Base-by-base conservation (phyloP, 306 rosid genomes). In the Hippophae gyantsensis region DNA sequence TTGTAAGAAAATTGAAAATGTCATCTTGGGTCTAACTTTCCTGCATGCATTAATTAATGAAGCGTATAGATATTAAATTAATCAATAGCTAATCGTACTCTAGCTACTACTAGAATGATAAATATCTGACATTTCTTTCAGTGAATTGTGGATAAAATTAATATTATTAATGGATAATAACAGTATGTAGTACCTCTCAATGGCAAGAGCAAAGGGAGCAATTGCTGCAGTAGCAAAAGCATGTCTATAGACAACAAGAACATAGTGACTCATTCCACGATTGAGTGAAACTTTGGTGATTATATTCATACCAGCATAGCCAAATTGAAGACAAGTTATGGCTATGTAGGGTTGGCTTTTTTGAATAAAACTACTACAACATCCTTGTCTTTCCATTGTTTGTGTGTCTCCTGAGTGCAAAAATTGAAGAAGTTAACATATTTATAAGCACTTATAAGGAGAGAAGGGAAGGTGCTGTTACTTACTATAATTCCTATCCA, bases 251-350 rank as follows among this genome's bases (percentile, higher is more conserved):
- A 86, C 96, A 32, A 87, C 90, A 60, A 93, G 97, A 12, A 86
- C 97, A 38, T 82, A 93, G 64, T 88, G 99, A 62, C 89, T 93
- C 94, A 88, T 84, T 3, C 99, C 97, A 2, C 89, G 84, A 82
- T 79, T 82, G 63, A 93, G 89, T 5, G 95, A 87, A 3, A 86
- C 90, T 63, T 78, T 86, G 4, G 95, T 88, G 67, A 93, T 86
- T 57, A 93, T 86, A 72, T 79, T 88, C 99, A 93, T 93, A 0
- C 99, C 99, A 1, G 99, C 99, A 11, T 84, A 86, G 8, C 99
- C 99, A 9, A 93, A 93, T 63, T 88, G 95, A 23, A 88, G 81
- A 52, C 82, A 88, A 60, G 86, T 76, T 85, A 86, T 85, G 6
- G 90, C 99, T 76, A 86, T 77, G 79, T 93, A 93, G 44, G 97